Base-by-base conservation (phyloP, 1,284 basidiomycete species). In the Exobasidium rhododendri region DNA sequence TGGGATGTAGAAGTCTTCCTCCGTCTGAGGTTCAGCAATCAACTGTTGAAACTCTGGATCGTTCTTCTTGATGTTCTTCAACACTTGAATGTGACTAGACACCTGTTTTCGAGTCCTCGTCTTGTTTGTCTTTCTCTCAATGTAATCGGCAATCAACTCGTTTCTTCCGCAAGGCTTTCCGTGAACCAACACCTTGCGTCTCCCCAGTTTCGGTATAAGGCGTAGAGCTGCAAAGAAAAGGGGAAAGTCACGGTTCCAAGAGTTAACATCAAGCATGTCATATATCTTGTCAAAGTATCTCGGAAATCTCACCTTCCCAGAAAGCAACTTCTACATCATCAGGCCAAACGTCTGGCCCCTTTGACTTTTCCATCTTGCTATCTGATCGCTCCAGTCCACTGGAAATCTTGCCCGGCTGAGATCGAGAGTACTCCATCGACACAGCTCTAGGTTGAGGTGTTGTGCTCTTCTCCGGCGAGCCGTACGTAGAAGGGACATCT, bases 121-220 rank as follows among this genome's bases (percentile, higher is more conserved):
- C 65, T 78, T 76, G 63, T 74, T 80, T 3, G 83, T 83, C 60
- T 81, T 80, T 43, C 83, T 78, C 24, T 80, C 74, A 54, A 83
- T 82, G 64, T 83, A 83, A 63, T 82, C 80, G 28, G 81, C 82
- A 66, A 84, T 83, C 49, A 84, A 80, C 69, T 84, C 83, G 70
- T 84, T 84, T n/a, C 83, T 80, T 0, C 83, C 83, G 53, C 82
- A 82, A 1, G 83, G 78, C 67, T 83, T 83, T 46, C 81, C 81
- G 60, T 82, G 76, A 53, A 84, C 81, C 51, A 82, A 71, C 58
- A 84, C 77, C 68, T 84, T 84, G 59, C 80, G 80, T n/a, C 82
- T 75, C 4, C 82, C 82, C 17, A 83, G 78, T 62, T 81, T 81
- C 56, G 82, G 82, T 7, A 83, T 78, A 20, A 82, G 68, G 4